Base-by-base conservation (phyloP, 1,284 basidiomycete species). In the Leccinum fuscescens region DNA sequence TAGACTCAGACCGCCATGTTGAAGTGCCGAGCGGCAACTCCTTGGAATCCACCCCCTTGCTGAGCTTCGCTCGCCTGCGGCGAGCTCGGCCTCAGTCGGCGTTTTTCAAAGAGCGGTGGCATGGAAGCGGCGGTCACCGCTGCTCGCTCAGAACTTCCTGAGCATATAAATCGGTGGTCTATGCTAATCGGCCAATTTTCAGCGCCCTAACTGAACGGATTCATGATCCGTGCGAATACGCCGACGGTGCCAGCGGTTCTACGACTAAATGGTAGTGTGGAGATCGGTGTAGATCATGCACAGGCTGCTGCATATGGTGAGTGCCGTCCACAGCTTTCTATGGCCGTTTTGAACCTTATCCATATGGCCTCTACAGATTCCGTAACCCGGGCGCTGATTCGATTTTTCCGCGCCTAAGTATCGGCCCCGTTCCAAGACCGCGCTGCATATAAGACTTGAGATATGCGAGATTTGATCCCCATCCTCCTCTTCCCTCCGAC, bases 391-490 rank as follows among this genome's bases (percentile, higher is more conserved):
- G 51, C 12, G 31, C 48, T 27, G 50, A 49, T 44, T 44, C 9
- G 39, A 44, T 17, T 11, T 17, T 17, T 44, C n/a, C 39, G 39
- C 42, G n/a, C n/a, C 9, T 5, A 44, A 17, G 42, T 17, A 44
- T 17, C 4, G 14, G 29, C 22, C 15, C 44, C 12, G 49, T 20
- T 4, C 14, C 12, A 29, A 22, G 27, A 12, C 15, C 49, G 49
- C 31, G 37, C 9, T 2, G 37, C 42, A 65, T 67, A 56, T 65
- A 64, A 62, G 29, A 44, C 42, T n/a, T 42, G n/a, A 6, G 42
- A 44, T 44, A 44, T 6, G 14, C 31, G 8, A n/a, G 39, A 42
- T 6, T 14, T 2, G 3, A 9, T 44, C 35, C 54, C n/a, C 1
- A 53, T 27, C 35, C 0, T 7, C 17, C 11, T 44, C 12, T 50